Base-by-base conservation (phyloP, 129 eudicot genomes). In the Tagetes erecta region DNA sequence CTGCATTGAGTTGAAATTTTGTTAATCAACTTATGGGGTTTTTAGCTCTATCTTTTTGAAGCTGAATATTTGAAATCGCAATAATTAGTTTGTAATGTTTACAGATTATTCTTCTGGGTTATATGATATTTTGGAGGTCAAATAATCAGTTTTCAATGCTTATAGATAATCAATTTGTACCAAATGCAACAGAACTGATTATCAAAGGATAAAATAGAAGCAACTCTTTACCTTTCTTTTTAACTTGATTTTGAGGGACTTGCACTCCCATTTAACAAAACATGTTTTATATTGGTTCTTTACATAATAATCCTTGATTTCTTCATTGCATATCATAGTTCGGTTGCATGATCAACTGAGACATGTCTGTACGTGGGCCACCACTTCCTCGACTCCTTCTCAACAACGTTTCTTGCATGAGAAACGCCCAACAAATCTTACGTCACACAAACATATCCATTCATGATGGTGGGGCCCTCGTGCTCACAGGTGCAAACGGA, bases 361-460 rank as follows among this genome's bases (percentile, higher is more conserved):
- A 57, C 62, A 41, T 91, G 97, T 73, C 87, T 57, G 37, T 85
- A 45, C 87, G 90, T 2, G 81, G 77, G 67, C 88, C 95, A 2
- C 92, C 92, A 59, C 84, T 93, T 58, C 98, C 98, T 33, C 88
- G 97, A 20, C 76, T 94, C 13, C 91, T 90, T 68, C 92, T 93
- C 40, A 86, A 86, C 84, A 88, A 90, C 47, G 97, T 94, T 40
- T 83, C 98, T 67, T 94, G 98, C 89, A 94, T 94, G 97, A 82
- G 98, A 86, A 93, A 93, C 38, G 98, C 97, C 30, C 98, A 93
- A 78, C 98, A 93, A 74, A 90, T 93, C 72, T 78, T 93, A 65
- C 96, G 98, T 20, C 96, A 93, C 44, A 91, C 90, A 35, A 93
- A 93, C 80, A 92, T 80, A 39, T 87, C 98, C 34, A 36, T 93